phyloP scores from a whole-genome alignment of 2,329 filamentous ascomycete genomes.

The Exserohilum turcica region DNA sequence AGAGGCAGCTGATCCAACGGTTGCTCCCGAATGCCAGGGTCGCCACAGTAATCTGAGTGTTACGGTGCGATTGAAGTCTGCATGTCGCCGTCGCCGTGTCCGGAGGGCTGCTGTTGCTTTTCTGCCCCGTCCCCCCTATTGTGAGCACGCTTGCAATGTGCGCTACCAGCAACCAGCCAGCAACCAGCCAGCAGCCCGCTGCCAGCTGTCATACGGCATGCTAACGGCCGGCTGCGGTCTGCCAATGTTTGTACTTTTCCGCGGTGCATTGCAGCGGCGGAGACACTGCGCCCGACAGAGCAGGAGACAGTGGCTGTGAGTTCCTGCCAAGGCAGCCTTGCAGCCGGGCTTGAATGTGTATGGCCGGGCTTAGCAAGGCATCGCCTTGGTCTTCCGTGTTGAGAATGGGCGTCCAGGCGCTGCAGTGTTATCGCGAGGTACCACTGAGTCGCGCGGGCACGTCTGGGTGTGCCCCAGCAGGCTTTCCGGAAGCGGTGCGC shows the following conservation, averaged over 20 bases:
- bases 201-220: not conserved
- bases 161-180: not conserved
- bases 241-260: not conserved
- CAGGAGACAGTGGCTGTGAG: conserved; percentile 5
- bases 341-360: not conserved
- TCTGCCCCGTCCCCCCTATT: not conserved
- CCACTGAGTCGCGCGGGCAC: not conserved
- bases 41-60: not conserved
- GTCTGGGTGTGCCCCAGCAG: not conserved
- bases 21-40: conserved; percentile 9
- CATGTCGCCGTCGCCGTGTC: not conserved
- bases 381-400: not conserved
- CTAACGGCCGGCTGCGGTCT: not conserved
- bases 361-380: not conserved
- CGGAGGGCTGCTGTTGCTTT: not conserved
- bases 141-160: not conserved
- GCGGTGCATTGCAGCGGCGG: not conserved
- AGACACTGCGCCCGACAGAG: conserved; percentile 13
- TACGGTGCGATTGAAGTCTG: conserved; percentile 3
- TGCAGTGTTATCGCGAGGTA: conserved; percentile 1
- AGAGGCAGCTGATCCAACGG: conserved; percentile 10
- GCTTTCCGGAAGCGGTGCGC: conserved; percentile 10
- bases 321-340: conserved; percentile 3
- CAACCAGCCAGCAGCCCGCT: not conserved
- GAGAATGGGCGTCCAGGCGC: not conserved